Evolutionary conservation across 2,329 filamentous ascomycete genomes (phyloP).

Genomic region (Fusarium sulawesiense): DNA sequence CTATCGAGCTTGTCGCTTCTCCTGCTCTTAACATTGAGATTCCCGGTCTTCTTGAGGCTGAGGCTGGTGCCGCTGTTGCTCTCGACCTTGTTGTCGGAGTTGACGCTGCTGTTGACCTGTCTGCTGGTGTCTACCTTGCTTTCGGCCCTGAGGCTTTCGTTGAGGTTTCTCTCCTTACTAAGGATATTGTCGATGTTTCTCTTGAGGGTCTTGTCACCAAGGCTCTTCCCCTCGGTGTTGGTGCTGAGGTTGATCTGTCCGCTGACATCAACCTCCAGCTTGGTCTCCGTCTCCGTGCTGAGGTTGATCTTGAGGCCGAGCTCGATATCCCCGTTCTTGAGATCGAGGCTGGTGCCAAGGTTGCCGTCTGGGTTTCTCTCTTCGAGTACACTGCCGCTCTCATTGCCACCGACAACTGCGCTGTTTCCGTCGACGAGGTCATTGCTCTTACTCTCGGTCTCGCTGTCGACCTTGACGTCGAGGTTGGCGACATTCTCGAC

Average conservation of each 20-base stretch:
- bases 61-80: constrained; percentile 59
- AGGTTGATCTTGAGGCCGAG: constrained; percentile 56
- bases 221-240: constrained; percentile 43
- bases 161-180: constrained; percentile 56
- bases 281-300: constrained; percentile 62
- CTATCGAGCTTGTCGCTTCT: constrained; percentile 61
- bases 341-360: constrained; percentile 56
- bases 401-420: constrained; percentile 52
- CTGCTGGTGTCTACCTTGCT: constrained; percentile 59
- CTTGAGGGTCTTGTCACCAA: constrained; percentile 52
- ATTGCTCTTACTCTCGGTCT: constrained; percentile 42
- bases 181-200: constrained; percentile 54
- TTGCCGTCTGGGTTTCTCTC: constrained; percentile 63
- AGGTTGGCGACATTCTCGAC: constrained; percentile 49
- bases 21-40: constrained; percentile 54
- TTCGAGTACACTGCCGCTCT: constrained; percentile 63
- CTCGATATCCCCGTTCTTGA: constrained; percentile 43
- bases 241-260: constrained; percentile 48
- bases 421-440: constrained; percentile 44
- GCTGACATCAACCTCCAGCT: constrained; percentile 61
- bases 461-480: constrained; percentile 40
- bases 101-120: constrained; percentile 62
- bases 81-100: constrained; percentile 65
- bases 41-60: constrained; percentile 50
- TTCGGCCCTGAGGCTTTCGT: constrained; percentile 59